Evolutionary conservation across 106 monocot species (phyloP).

Genomic region (Dioscorea alata): DNA sequence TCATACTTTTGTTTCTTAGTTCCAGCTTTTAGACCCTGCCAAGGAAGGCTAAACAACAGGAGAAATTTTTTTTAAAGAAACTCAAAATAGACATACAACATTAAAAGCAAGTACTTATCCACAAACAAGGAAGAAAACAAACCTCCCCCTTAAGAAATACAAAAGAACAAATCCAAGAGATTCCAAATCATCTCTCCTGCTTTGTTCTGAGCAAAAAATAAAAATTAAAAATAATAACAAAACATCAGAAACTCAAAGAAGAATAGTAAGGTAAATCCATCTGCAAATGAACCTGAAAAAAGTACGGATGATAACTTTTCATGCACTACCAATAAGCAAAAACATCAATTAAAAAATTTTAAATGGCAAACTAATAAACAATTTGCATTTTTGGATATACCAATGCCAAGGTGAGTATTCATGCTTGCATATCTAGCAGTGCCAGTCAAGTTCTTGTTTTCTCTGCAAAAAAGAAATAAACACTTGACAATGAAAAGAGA

Average conservation of each 20-base stretch:
- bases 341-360: background rate
- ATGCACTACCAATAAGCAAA: background rate
- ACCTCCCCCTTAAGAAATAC: constrained; percentile 37
- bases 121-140: background rate
- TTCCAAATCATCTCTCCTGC: constrained; percentile 37
- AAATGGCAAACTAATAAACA: background rate
- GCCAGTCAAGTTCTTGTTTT: constrained; percentile 38
- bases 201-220: constrained; percentile 18
- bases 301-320: too few relatives aligned
- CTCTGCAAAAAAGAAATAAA: constrained; percentile 9
- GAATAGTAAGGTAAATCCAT: too few relatives aligned
- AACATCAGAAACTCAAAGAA: too few relatives aligned
- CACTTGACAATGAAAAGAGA: background rate
- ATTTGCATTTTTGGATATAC: constrained; percentile 8
- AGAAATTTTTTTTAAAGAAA: background rate
- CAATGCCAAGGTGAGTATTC: constrained; percentile 42
- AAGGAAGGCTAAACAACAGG: constrained; percentile 19
- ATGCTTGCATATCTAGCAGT: constrained; percentile 43
- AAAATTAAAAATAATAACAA: background rate
- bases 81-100: background rate
- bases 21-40: constrained; percentile 33
- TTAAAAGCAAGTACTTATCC: background rate
- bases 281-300: too few relatives aligned
- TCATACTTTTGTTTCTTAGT: constrained; percentile 37
- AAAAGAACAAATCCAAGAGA: constrained; percentile 35